Conservation (phyloP, 257 asterid genomes). For the Coffea canephora region DNA sequence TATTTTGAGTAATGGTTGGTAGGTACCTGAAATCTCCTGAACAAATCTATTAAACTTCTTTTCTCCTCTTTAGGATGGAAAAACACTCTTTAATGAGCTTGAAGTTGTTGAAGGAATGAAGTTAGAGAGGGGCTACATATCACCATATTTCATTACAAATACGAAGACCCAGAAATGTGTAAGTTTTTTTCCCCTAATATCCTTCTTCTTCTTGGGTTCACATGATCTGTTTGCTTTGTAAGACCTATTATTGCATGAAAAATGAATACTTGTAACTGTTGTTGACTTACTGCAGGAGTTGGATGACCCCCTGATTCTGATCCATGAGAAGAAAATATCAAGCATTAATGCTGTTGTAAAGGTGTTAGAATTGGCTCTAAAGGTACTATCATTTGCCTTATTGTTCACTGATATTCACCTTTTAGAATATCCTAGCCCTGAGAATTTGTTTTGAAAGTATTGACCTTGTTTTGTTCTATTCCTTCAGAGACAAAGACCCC, state of each 20-base stretch:
- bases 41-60: background rate
- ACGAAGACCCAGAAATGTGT: conserved; percentile 94
- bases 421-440: background rate
- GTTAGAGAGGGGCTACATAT: conserved; percentile 86
- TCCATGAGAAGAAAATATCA: conserved; percentile 88
- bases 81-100: conserved; percentile 79
- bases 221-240: background rate
- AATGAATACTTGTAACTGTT: no score
- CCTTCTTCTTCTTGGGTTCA: background rate
- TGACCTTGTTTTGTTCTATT: background rate
- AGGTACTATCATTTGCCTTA: conserved; percentile 38
- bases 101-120: conserved; percentile 99
- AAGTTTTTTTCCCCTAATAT: conserved; percentile 26
- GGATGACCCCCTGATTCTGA: conserved; percentile 84
- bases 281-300: conserved; percentile 47
- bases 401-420: background rate
- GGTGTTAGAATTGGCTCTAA: conserved; percentile 79
- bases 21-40: background rate
- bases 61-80: conserved; percentile 63
- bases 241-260: background rate
- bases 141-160: conserved; percentile 93
- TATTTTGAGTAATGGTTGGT: background rate
- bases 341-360: conserved; percentile 72
- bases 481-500: conserved; percentile 75
- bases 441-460: no score